phyloP scores from a whole-genome alignment of 306 rosid genomes.

The Senna siamea region DNA sequence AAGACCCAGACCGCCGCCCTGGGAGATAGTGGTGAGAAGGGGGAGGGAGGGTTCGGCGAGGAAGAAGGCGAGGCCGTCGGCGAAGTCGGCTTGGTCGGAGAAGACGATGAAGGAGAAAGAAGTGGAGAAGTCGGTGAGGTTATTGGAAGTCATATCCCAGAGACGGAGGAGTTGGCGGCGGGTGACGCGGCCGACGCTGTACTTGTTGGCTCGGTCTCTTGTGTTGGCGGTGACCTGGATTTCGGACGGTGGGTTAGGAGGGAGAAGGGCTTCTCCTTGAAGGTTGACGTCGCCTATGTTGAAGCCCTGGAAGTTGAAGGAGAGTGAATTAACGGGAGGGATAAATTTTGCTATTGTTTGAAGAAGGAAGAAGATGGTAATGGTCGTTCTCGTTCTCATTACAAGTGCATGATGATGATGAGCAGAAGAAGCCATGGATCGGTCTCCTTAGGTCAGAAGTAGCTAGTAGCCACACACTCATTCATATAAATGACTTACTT shows the following conservation, averaged over 20 bases:
- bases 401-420: slow-evolving; percentile 2
- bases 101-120: slow-evolving; percentile 50
- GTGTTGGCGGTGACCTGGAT: slow-evolving; percentile 42
- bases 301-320: slow-evolving; percentile 39
- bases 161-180: slow-evolving; percentile 40
- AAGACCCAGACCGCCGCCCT: slow-evolving; percentile 56
- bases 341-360: neutral
- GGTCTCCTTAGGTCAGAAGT: too few relatives aligned
- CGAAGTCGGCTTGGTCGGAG: neutral
- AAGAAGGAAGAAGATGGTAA: slow-evolving; percentile 10
- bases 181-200: slow-evolving; percentile 48
- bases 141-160: slow-evolving; percentile 44
- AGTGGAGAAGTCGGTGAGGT: slow-evolving; percentile 50
- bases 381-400: neutral
- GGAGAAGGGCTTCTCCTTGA: slow-evolving; percentile 34
- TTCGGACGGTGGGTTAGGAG: neutral
- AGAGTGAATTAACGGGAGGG: slow-evolving; percentile 22
- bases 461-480: too few relatives aligned
- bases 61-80: slow-evolving; percentile 60
- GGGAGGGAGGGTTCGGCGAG: slow-evolving; percentile 46
- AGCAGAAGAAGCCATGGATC: too few relatives aligned
- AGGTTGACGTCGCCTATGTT: slow-evolving; percentile 24
- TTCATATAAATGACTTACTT: too few relatives aligned
- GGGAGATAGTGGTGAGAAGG: neutral
- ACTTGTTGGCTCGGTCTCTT: neutral